A percentile compares a stretch with the other conserved stretches of the same genome.
phyloP scores from a whole-genome alignment of 169 alveolate species.

The Plasmodium reichenowi region DNA sequence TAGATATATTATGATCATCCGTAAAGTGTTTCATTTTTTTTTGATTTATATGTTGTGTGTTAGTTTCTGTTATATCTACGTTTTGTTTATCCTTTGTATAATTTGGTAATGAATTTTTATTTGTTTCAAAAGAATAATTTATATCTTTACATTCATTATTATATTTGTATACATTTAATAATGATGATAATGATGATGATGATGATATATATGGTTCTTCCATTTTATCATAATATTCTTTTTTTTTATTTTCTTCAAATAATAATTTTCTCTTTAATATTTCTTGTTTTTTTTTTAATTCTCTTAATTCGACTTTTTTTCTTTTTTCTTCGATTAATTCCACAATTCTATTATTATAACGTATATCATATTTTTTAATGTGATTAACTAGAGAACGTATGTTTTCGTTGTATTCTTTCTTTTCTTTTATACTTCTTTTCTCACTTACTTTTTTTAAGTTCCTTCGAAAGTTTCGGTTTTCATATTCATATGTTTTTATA shows the following conservation, averaged over 20 bases:
- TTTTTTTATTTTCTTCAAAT: conserved; percentile 46
- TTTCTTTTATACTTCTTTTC: conserved; percentile 87
- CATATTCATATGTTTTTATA: conserved; percentile 28
- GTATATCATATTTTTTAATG: conserved; percentile 80
- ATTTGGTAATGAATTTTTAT: neutral
- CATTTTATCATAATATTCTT: conserved; percentile 71
- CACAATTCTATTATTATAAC: conserved; percentile 55
- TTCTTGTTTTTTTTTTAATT: conserved; percentile 11
- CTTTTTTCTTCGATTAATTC: conserved; percentile 54
- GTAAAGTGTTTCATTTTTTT: neutral
- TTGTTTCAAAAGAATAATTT: neutral
- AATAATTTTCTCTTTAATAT: conserved; percentile 25
- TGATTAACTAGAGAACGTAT: conserved; percentile 84
- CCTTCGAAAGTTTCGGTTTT: conserved; percentile 48
- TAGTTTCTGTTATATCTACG: neutral
- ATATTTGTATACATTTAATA: too few species aligned
- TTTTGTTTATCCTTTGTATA: neutral
- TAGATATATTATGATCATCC: neutral
- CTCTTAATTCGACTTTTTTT: conserved; percentile 29
- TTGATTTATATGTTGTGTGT: neutral
- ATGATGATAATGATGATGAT: neutral
- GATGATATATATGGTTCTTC: neutral
- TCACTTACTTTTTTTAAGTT: conserved; percentile 38
- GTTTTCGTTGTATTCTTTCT: conserved; percentile 84
- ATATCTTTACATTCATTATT: neutral